Conservation (phyloP, 352 stramenopile genomes). For the Pythium apleroticum region DNA sequence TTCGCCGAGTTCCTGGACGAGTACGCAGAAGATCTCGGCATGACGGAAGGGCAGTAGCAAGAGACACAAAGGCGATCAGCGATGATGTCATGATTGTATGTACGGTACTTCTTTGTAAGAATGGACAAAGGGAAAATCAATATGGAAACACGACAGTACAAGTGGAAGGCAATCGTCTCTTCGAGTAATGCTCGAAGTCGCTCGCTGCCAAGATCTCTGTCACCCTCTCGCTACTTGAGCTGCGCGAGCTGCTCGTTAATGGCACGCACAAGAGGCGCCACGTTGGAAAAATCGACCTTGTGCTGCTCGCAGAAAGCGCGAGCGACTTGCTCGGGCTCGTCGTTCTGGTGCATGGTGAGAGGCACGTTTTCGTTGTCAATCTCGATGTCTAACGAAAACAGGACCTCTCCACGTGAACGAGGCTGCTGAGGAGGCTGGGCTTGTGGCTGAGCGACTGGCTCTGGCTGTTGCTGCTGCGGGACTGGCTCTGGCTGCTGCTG, state of each 20-base stretch:
- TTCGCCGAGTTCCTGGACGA: conserved; percentile 8
- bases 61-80: not conserved
- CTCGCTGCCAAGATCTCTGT: not conserved
- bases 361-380: conserved; percentile 47
- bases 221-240: conserved; percentile 8
- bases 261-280: conserved; percentile 55
- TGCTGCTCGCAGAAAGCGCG: conserved; percentile 58
- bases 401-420: conserved; percentile 30
- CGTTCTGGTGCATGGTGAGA: conserved; percentile 52
- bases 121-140: not conserved
- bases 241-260: conserved; percentile 45
- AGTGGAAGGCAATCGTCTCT: not conserved
- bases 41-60: not conserved
- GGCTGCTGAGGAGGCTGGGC: conserved; percentile 13
- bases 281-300: conserved; percentile 53
- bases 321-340: conserved; percentile 45
- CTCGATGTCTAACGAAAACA: conserved; percentile 77
- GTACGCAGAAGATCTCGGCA: not conserved
- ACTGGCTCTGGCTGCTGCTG: conserved; percentile 10
- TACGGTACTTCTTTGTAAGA: conserved; percentile 9
- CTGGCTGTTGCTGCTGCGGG: conserved; percentile 1
- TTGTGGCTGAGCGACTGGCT: not conserved
- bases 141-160: not conserved
- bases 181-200: not conserved
- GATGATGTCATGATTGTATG: conserved; percentile 2